These are phyloP conservation scores for Capsella rubella DNA, from an alignment of 441 rosid genomes.

Conservation along the genomic window DNA sequence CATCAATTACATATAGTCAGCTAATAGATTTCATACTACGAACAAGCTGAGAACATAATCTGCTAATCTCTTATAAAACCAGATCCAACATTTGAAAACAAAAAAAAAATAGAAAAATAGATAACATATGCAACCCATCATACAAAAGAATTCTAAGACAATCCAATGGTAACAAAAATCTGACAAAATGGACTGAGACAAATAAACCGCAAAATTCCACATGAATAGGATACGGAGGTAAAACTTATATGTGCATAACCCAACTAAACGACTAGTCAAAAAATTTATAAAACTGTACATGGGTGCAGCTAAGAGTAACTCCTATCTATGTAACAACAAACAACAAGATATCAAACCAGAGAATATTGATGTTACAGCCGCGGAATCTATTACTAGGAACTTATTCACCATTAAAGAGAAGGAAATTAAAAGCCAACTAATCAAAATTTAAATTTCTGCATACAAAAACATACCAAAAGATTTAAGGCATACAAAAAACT, in stretches of 20 bases:
- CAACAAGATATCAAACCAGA: neutral
- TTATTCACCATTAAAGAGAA: neutral
- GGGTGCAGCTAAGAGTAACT: conserved; percentile 13
- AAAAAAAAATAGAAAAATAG: neutral
- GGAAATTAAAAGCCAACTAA: conserved; percentile 22
- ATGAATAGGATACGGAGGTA: neutral
- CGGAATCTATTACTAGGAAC: conserved; percentile 4
- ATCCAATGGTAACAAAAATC: conserved; percentile 6
- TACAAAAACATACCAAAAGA: conserved; percentile 4
- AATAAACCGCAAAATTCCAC: conserved; percentile 1
- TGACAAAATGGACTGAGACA: conserved; percentile 1
- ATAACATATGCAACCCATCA: no score
- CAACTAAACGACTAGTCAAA: conserved; percentile 19
- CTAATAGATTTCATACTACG: conserved; percentile 23
- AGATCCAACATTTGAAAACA: conserved; percentile 1
- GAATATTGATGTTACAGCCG: neutral
- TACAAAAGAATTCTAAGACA: no score
- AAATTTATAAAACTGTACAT: conserved; percentile 17
- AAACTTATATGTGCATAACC: conserved; percentile 11
- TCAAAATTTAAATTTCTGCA: neutral
- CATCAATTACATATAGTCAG: conserved; percentile 32
- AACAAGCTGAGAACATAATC: conserved; percentile 6
- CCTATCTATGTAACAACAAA: neutral
- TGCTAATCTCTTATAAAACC: conserved; percentile 9
- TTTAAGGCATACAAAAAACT: neutral